Conservation (phyloP, 2,329 filamentous ascomycete genomes). For the Colletotrichum scovillei region DNA sequence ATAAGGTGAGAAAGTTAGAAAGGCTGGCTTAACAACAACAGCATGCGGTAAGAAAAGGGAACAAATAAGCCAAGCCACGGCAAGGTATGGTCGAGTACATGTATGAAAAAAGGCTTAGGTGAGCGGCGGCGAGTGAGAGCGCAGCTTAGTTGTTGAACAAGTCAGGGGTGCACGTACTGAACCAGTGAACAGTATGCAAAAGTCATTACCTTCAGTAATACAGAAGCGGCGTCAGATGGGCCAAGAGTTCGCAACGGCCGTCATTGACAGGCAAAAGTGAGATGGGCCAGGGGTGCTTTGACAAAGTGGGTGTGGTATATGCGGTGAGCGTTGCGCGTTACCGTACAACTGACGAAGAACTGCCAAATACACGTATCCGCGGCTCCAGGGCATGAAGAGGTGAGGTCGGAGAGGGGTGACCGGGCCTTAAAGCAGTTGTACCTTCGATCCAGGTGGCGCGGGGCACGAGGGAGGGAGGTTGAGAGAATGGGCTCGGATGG, state of each 20-base stretch:
- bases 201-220: not conserved
- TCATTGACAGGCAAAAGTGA: slow-evolving; percentile 11
- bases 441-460: slow-evolving; percentile 12
- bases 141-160: not conserved
- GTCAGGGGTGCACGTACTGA: slow-evolving; percentile 23
- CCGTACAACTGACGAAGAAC: slow-evolving; percentile 27
- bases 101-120: not conserved
- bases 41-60: not conserved
- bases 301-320: not conserved
- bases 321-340: not conserved
- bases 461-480: slow-evolving; percentile 24
- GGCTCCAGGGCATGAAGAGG: slow-evolving; percentile 18
- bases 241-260: slow-evolving; percentile 8
- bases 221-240: slow-evolving; percentile 9
- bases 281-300: not conserved
- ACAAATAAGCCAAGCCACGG: not conserved
- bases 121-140: slow-evolving; percentile 11
- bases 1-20: not conserved
- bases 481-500: slow-evolving; percentile 18
- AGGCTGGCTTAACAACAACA: not conserved
- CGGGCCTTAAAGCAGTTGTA: not conserved
- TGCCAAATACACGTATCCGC: slow-evolving; percentile 29
- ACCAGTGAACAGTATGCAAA: slow-evolving; percentile 1
- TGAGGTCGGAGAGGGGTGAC: slow-evolving; percentile 9
- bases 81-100: slow-evolving; percentile 17